Evolutionary conservation across 1,284 basidiomycete species (phyloP), one percentile per base, ranked within the genome.

Genomic region (Malassezia brasiliensis): DNA sequence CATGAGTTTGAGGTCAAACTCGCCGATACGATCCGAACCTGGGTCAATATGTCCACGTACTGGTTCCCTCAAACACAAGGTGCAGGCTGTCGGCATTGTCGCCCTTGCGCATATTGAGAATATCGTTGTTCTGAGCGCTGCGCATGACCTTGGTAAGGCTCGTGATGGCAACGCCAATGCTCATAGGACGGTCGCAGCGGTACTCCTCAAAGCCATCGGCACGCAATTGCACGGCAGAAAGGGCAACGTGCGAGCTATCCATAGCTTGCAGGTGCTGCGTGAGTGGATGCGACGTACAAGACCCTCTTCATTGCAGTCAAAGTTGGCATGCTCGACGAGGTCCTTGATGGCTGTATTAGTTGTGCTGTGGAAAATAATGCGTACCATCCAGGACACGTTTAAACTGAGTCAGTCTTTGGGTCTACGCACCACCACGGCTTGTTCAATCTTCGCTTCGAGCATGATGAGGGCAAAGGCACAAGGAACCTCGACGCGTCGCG

Each of bases 1-100:
- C 91, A 99, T 96, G 52, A 98, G 83, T 77, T 96, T 98, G 85
- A 99, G 89, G 70, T 96, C 91, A 78, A 96, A 98, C 75, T 98
- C 90, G 22, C 90, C 90, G 52, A 98, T 86, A 53, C 94, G 85
- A 77, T 96, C 93, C 10, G 86, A 83, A 77, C 86, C 89, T 93
- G 66, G 11, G 5, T 36, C 22, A 20, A 34, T 15, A 12, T 28
- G 17, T 14, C 5, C 12, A 81, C 83, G 63, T 63, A 93, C 90
- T 86, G 72, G 86, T 85, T 15, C 87, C 87, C 76, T 98, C 90
- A 75, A 94, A 98, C 2, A 86, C 83, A 56, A 99, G 81, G 64
- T 85, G 87, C 37, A 99, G 81, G 3, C 87, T 81, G 68, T 99
- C 94, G 9, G 84, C 88, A 62, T 91, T 88, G 72, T 98, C 94